Evolutionary conservation across 805 yeast species (phyloP), one percentile per base, ranked within the genome.

Genomic region (Candida maesae): DNA sequence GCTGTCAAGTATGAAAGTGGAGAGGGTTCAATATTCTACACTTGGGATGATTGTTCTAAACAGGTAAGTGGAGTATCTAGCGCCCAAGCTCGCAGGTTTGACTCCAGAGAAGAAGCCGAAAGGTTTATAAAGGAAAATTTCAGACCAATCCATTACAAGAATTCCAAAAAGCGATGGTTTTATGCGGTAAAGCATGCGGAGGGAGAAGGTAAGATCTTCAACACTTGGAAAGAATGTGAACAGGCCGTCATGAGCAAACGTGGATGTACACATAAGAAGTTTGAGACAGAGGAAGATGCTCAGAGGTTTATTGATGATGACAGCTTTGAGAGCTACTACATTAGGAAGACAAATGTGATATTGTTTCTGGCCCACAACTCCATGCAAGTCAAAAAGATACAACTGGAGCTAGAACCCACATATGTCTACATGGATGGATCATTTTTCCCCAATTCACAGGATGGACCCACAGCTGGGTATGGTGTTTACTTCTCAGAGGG

Each of bases 391-490:
- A 24, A 51, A 15, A 14, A 26, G 18, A 7, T 33, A 13, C 60
- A 54, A 34, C 38, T 37, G 19, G 5, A 15, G 1, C 14, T 34
- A 17, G 21, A 11, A 8, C 37, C 39, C 4, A 33, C 39, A 12
- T 35, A 42, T 6, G 67, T 87, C 0, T 89, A 77, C 53, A 80
- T 87, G 14, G 97, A 89, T 60, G 97, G 96, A 0, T 84, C 95
- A 0, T 54, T 30, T 20, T 25, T 29, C 12, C 19, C 3, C 81
- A 82, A 52, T 87, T 87, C 1, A 62, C 55, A 20, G 78, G 82
- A 32, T 6, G 2, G 17, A 2, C 2, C 17, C 1, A 25, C 20
- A 5, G 43, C 46, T 0, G 96, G 97, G 0, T 78, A 74, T 53
- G 97, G 96, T 14, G 86, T 84, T 0, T 87, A 66, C 57, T 86